These are phyloP conservation scores for Penicillium sp. DNA, from an alignment of 2,329 filamentous ascomycete genomes.

Conservation along the genomic window DNA sequence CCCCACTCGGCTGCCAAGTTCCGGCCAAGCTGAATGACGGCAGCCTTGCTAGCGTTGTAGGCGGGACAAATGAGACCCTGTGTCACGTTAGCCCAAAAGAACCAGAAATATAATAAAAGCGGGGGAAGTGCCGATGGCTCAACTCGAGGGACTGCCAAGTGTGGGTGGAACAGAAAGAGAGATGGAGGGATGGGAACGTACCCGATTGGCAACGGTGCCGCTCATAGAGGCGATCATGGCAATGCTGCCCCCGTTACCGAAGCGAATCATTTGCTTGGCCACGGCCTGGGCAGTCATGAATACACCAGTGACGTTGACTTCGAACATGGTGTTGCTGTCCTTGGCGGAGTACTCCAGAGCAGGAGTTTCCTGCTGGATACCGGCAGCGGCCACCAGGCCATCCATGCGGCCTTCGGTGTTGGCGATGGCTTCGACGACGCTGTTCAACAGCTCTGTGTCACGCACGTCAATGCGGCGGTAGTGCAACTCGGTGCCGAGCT, in stretches of 20 bases:
- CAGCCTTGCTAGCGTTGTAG: slow-evolving; percentile 52
- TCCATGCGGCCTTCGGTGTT: slow-evolving; percentile 70
- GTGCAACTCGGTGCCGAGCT: slow-evolving; percentile 66
- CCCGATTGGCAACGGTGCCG: slow-evolving; percentile 58
- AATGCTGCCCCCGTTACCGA: slow-evolving; percentile 60
- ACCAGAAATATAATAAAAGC: neutral
- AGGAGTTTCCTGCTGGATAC: slow-evolving; percentile 74
- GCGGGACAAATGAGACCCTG: slow-evolving; percentile 50
- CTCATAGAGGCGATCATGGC: slow-evolving; percentile 64
- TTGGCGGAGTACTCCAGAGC: slow-evolving; percentile 73
- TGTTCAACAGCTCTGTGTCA: slow-evolving; percentile 66
- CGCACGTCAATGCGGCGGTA: slow-evolving; percentile 82
- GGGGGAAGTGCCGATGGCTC: neutral
- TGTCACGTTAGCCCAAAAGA: neutral
- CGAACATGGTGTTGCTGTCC: slow-evolving; percentile 63
- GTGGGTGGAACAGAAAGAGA: neutral
- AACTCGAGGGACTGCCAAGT: neutral
- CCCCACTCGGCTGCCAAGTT: slow-evolving; percentile 53
- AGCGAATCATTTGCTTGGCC: slow-evolving; percentile 63
- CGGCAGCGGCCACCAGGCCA: slow-evolving; percentile 72
- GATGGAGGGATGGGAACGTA: slow-evolving; percentile 23
- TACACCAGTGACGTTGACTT: slow-evolving; percentile 61
- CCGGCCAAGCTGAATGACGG: slow-evolving; percentile 47
- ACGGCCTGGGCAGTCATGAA: slow-evolving; percentile 65
- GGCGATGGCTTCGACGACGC: slow-evolving; percentile 67